phyloP scores from a whole-genome alignment of 148 eudicot species.

The Vaccinium vitisidaea region DNA sequence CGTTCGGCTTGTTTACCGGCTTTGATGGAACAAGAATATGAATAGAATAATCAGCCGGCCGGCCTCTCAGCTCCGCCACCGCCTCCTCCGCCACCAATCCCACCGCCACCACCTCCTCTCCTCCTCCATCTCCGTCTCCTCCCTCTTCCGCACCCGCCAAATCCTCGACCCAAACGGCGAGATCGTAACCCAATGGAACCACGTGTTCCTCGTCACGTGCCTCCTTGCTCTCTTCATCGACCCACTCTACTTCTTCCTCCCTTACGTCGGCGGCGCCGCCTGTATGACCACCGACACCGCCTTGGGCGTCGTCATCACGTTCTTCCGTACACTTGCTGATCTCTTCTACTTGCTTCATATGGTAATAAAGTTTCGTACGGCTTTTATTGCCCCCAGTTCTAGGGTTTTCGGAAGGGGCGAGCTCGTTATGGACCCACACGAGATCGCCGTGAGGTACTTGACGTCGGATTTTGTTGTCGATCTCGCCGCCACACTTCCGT shows the following conservation, averaged over 20 bases:
- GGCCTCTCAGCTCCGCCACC: slow-evolving; percentile 39
- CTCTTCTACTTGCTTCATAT: slow-evolving; percentile 60
- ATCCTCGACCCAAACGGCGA: slow-evolving; percentile 77
- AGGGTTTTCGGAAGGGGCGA: slow-evolving; percentile 84
- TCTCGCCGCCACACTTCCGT: slow-evolving; percentile 67
- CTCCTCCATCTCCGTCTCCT: background rate
- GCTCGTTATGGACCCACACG: slow-evolving; percentile 57
- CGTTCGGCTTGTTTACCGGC: background rate
- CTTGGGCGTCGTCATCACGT: slow-evolving; percentile 53
- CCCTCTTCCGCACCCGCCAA: slow-evolving; percentile 30
- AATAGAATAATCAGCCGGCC: slow-evolving; percentile 35
- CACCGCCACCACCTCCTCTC: slow-evolving; percentile 14
- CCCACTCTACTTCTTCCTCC: slow-evolving; percentile 77
- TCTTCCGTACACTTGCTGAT: slow-evolving; percentile 52
- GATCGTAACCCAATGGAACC: slow-evolving; percentile 64
- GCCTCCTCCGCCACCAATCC: slow-evolving; percentile 10
- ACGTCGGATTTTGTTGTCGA: slow-evolving; percentile 64
- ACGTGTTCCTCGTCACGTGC: slow-evolving; percentile 60
- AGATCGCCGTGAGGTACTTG: slow-evolving; percentile 58
- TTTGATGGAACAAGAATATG: slow-evolving; percentile 34
- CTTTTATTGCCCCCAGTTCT: slow-evolving; percentile 82
- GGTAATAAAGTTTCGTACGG: slow-evolving; percentile 65
- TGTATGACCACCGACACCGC: slow-evolving; percentile 43
- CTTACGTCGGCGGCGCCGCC: slow-evolving; percentile 31
- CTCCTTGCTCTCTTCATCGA: slow-evolving; percentile 72